Evolutionary conservation across 2,329 filamentous ascomycete species (phyloP).

Genomic region (Monosporascus sp.): DNA sequence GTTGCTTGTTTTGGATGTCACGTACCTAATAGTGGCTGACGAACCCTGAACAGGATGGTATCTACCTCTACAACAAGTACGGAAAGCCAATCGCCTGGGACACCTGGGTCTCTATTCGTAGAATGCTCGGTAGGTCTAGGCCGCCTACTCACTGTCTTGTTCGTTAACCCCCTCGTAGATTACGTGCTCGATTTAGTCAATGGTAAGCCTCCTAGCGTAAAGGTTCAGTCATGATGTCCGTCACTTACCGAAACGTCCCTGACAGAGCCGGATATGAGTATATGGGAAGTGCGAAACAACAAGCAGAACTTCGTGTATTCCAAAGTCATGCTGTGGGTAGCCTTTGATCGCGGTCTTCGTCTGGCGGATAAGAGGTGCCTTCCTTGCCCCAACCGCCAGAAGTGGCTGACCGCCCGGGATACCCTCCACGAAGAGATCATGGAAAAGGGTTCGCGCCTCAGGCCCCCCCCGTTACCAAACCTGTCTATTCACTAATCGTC

Average conservation of each 20-base stretch:
- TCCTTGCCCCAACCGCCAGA: constrained; percentile 62
- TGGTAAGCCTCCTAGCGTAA: constrained; percentile 28
- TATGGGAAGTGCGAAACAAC: constrained; percentile 73
- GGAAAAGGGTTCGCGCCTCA: constrained; percentile 50
- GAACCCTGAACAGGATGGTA: constrained; percentile 63
- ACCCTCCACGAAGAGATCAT: constrained; percentile 70
- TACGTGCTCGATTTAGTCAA: constrained; percentile 65
- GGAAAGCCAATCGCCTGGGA: constrained; percentile 74
- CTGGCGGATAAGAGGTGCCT: constrained; percentile 71
- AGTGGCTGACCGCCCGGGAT: constrained; percentile 64
- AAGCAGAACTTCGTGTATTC: constrained; percentile 76
- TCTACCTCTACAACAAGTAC: constrained; percentile 76
- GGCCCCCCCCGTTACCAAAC: neutral
- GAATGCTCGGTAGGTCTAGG: constrained; percentile 48
- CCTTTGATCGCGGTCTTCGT: constrained; percentile 69
- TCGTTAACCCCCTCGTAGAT: constrained; percentile 36
- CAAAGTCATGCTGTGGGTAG: constrained; percentile 82
- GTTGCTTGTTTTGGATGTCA: too few relatives aligned
- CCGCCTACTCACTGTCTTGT: neutral
- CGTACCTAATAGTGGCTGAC: constrained; percentile 32
- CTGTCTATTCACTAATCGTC: neutral
- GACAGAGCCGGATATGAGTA: constrained; percentile 68
- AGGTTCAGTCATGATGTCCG: neutral
- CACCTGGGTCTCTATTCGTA: constrained; percentile 65
- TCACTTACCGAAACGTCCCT: constrained; percentile 7